Percentiles rank a stretch among this genome's conserved stretches.
Evolutionary conservation across 2,329 filamentous ascomycete genomes (phyloP).

Genomic region (Colletotrichum destructivum): DNA sequence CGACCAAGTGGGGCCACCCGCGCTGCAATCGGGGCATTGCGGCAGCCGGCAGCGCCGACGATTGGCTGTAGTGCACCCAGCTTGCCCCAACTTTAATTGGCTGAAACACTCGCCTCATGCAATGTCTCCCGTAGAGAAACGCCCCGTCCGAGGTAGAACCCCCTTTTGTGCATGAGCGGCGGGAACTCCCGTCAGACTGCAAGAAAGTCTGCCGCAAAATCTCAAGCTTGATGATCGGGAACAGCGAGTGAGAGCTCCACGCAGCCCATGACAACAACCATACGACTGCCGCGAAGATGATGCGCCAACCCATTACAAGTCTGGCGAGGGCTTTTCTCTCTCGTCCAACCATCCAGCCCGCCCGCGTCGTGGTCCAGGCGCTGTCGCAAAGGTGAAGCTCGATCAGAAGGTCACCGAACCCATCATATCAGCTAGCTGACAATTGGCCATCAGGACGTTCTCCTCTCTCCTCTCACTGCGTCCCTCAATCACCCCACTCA

Average conservation of each 20-base stretch:
- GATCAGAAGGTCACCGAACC: background rate
- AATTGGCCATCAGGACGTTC: conserved; percentile 57
- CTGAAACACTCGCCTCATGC: conserved; percentile 32
- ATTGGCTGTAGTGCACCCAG: conserved; percentile 23
- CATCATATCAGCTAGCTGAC: conserved; percentile 7
- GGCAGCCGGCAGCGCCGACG: conserved; percentile 25
- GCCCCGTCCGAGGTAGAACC: conserved; percentile 1
- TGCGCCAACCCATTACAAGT: conserved; percentile 38
- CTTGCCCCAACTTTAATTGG: conserved; percentile 17
- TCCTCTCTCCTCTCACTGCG: conserved; percentile 66
- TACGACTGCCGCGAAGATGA: conserved; percentile 35
- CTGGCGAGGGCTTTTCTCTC: conserved; percentile 17
- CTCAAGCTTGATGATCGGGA: conserved; percentile 19
- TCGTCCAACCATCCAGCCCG: conserved; percentile 13
- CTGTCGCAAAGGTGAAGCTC: conserved; percentile 25
- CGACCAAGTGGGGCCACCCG: conserved; percentile 28
- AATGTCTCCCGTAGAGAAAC: conserved; percentile 3
- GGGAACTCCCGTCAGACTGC: conserved; percentile 28
- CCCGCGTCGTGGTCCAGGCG: conserved; percentile 1
- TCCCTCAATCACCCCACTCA: conserved; percentile 58
- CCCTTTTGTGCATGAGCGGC: conserved; percentile 27
- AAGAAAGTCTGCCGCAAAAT: conserved; percentile 39
- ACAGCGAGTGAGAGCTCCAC: conserved; percentile 17
- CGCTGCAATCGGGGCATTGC: conserved; percentile 27
- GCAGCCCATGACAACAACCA: conserved; percentile 10